Evolutionary conservation across 208 protist genomes (phyloP), one percentile per base, ranked within the genome.

Genomic region (Crithidia thermophila): DNA sequence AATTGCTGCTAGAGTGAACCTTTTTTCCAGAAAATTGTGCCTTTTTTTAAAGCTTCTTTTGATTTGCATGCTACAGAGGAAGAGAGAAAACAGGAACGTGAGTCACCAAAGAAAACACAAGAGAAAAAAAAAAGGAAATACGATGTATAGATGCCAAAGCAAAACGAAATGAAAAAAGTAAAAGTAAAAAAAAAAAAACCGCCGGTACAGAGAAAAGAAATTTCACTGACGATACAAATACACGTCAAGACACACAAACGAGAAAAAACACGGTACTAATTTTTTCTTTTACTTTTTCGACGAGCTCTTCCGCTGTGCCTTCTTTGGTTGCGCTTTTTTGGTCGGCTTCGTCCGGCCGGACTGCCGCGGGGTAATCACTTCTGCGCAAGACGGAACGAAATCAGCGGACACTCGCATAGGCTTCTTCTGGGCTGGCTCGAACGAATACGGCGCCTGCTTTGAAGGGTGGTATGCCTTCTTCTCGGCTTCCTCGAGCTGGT

Each of bases 341-440:
- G 36, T 30, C 27, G 47, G 40, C 40, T 49, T 57, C 31, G 39
- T 40, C 7, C 11, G 49, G 2, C 10, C 6, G 2, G 21, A 13
- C 20, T 8, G 10, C 11, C 20, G 57, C 10, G 72, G 68, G 39
- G 77, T 47, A 8, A 77, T 58, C 8, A 82, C 77, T 9, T 74
- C 58, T 25, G 89, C 89, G 74, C 89, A 95, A 4, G 84, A 67
- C 18, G 86, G 89, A 66, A 90, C 86, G 76, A 95, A 95, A 72
- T 93, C 81, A 4, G 64, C 50, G 31, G 72, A 7, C 36, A 95
- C 89, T 50, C 79, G 87, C 67, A 87, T 62, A 8, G 67, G 31
- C 45, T 81, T 81, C 36, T 62, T 66, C 20, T 65, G 46, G 18
- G 55, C 13, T 8, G 67, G 67, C 7, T 89, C 67, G 55, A 79